A percentile compares a stretch with the other conserved stretches of the same genome.
These are phyloP conservation scores for Spirogloea muscicola DNA, from an alignment of 139 green algal genomes.

Conservation along the genomic window DNA sequence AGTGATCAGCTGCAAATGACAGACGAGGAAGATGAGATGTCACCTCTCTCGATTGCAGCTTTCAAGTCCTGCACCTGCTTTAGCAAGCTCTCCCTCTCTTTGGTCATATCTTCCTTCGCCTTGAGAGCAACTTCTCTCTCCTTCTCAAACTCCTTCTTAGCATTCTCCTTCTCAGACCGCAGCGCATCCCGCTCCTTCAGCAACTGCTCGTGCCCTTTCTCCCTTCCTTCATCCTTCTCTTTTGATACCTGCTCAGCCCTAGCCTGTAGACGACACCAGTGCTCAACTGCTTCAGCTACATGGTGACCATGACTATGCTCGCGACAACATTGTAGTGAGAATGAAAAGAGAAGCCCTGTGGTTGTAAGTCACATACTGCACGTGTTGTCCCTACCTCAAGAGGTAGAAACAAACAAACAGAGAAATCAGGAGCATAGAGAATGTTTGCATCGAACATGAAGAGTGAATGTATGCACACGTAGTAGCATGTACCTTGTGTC, in stretches of 20 bases:
- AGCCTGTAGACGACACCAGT: not conserved
- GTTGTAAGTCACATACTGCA: not conserved
- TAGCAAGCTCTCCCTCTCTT: not conserved
- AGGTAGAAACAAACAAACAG: not conserved
- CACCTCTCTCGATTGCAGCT: no score
- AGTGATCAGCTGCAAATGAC: no score
- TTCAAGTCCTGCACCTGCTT: no score
- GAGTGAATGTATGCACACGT: no score
- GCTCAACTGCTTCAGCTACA: not conserved
- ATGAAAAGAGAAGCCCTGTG: not conserved
- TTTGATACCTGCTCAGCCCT: not conserved
- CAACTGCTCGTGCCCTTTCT: not conserved
- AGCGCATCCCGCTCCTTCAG: not conserved
- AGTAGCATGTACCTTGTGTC: no score
- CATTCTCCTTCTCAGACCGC: not conserved
- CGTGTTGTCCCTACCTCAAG: not conserved
- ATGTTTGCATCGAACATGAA: no score
- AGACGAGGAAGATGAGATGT: no score
- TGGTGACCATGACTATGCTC: not conserved
- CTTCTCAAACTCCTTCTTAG: not conserved
- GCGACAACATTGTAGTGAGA: not conserved
- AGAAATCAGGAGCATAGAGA: no score
- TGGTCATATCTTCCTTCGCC: conserved; percentile 6
- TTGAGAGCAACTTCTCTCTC: not conserved
- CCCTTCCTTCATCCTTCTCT: not conserved